Evolutionary conservation across 2,329 filamentous ascomycete species (phyloP), one percentile per base, ranked within the genome.

Genomic region (Penicillium freii): DNA sequence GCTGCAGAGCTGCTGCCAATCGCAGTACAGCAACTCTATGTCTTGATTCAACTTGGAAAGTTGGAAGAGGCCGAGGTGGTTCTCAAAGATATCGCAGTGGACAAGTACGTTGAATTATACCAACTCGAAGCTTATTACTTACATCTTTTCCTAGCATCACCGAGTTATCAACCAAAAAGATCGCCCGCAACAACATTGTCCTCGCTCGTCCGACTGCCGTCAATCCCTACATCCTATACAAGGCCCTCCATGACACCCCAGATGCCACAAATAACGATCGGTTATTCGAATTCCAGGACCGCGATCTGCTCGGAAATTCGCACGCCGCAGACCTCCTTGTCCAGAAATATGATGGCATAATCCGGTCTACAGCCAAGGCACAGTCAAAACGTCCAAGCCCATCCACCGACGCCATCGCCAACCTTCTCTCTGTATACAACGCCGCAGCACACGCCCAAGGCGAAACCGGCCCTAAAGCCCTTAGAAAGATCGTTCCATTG

Each of bases 401-500:
- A 10, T 82, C 82, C 2, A 73, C 79, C 4, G 80, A 81, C 25
- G 70, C 82, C 25, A 75, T 76, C 55, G 73, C 80, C 50, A 86
- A 84, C 62, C 78, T 81, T 25, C 74, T 86, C 3, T 84, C 85
- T 2, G 84, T 86, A 7, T 79, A 88, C 60, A 87, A 90, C 66
- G 91, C 91, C 13, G 91, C 92, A 38, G 91, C 91, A 13, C 83
- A 87, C 65, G 84, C 87, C 8, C 66, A 68, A 45, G 71, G 69
- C 39, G 81, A 86, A 62, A 81, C 81, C 10, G 87, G 86, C 44
- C 88, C 88, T 66, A 81, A 85, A 45, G 86, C 87, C 5, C 76
- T 96, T 34, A 90, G 87, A 69, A 80, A 84, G 36, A 84, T 95
- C 27, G 75, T 90, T 4, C 83, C 84, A 1, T 73, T 92, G 13